Conservation (phyloP, 129 eudicot species). For the Lactuca sativa region DNA sequence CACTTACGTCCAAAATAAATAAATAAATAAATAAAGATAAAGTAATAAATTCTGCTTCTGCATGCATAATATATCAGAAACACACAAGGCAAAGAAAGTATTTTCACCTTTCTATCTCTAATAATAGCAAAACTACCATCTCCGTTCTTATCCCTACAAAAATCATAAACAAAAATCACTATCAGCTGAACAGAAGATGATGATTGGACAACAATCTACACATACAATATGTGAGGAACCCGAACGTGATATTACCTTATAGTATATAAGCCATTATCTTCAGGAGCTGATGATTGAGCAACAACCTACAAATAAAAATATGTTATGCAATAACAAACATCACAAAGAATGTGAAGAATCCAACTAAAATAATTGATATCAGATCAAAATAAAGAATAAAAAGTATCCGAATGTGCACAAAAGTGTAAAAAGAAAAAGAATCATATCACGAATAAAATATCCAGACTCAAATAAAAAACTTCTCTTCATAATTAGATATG, state of each 20-base stretch:
- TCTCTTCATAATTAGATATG: neutral
- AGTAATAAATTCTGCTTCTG: neutral
- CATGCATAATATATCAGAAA: neutral
- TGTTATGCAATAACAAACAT: constrained; percentile 9
- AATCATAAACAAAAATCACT: constrained; percentile 18
- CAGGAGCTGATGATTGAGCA: constrained; percentile 38
- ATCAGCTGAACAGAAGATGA: constrained; percentile 5
- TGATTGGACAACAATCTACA: constrained; percentile 8
- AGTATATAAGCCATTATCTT: constrained; percentile 39
- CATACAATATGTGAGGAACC: constrained; percentile 4
- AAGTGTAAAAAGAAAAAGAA: neutral
- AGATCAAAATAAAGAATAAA: neutral
- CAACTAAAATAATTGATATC: constrained; percentile 9
- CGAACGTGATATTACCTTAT: constrained; percentile 35
- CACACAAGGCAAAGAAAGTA: neutral
- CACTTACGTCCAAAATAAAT: neutral
- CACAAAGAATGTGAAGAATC: constrained; percentile 9
- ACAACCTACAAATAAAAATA: constrained; percentile 30
- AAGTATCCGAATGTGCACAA: neutral
- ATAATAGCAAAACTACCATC: constrained; percentile 42
- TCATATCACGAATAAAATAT: neutral
- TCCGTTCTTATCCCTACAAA: constrained; percentile 48
- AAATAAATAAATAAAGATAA: neutral
- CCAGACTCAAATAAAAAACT: neutral
- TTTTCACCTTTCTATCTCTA: constrained; percentile 60